phyloP scores from a whole-genome alignment of 2,329 filamentous ascomycete genomes.

The Ceratocystis papillata region DNA sequence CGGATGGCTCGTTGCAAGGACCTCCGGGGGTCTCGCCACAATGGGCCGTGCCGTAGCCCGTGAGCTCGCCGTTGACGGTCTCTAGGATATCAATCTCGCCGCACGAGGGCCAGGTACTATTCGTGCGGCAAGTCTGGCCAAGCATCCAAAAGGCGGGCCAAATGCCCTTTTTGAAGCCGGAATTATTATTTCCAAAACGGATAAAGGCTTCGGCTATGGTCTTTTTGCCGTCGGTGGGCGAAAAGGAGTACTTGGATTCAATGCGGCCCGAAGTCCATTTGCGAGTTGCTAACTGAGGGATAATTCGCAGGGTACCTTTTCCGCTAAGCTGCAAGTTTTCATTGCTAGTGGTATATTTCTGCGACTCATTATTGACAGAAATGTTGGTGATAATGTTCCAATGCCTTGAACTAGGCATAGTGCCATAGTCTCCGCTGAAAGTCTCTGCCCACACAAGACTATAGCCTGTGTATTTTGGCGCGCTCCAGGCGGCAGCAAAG shows the following conservation, averaged over 20 bases:
- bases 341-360: conserved; percentile 39
- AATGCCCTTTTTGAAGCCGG: conserved; percentile 41
- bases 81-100: conserved; percentile 51
- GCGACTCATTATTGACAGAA: conserved; percentile 42
- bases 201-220: conserved; percentile 40
- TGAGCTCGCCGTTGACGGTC: conserved; percentile 40
- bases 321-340: conserved; percentile 43
- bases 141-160: conserved; percentile 52
- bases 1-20: conserved; percentile 42
- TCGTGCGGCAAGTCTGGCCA: conserved; percentile 40
- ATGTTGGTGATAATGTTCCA: conserved; percentile 38
- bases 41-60: conserved; percentile 42
- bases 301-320: conserved; percentile 40
- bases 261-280: conserved; percentile 48
- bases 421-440: conserved; percentile 34
- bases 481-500: conserved; percentile 32
- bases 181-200: conserved; percentile 37
- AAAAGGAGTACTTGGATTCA: conserved; percentile 40
- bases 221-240: conserved; percentile 37
- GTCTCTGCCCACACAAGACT: conserved; percentile 36
- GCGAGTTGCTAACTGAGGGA: conserved; percentile 35
- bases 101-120: conserved; percentile 41
- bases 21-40: conserved; percentile 39
- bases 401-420: conserved; percentile 30
- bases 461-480: conserved; percentile 35